Percentiles rank a stretch among this genome's conserved stretches.
These are phyloP conservation scores for Entomortierella chlamydospora DNA, from an alignment of 192 early-diverging fungal species.

Conservation along the genomic window DNA sequence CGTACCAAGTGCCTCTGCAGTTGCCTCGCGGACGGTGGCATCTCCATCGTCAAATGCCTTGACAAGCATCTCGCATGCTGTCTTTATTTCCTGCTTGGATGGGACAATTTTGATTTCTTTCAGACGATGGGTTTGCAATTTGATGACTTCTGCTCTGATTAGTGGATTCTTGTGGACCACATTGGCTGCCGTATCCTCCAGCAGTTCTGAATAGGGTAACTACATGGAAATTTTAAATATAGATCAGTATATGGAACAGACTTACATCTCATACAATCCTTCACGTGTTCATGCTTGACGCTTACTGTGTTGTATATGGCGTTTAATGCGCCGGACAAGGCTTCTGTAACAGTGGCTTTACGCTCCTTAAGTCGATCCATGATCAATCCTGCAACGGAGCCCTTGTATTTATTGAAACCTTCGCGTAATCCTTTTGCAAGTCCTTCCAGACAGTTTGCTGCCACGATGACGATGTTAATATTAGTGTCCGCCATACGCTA, in stretches of 20 bases:
- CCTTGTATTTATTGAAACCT: slow-evolving; percentile 84
- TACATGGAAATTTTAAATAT: slow-evolving; percentile 21
- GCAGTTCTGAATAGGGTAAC: slow-evolving; percentile 70
- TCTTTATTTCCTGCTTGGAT: slow-evolving; percentile 83
- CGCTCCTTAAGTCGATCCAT: slow-evolving; percentile 97
- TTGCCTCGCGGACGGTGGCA: slow-evolving; percentile 83
- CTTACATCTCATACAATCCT: not conserved
- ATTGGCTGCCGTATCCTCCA: slow-evolving; percentile 78
- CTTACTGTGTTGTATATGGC: slow-evolving; percentile 81
- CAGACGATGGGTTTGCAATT: slow-evolving; percentile 80
- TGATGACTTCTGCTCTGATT: slow-evolving; percentile 80
- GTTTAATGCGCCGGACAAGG: slow-evolving; percentile 82
- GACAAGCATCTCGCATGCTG: slow-evolving; percentile 79
- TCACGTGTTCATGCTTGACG: not conserved
- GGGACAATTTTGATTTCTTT: slow-evolving; percentile 77
- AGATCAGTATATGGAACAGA: too few species aligned
- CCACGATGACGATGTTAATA: slow-evolving; percentile 82
- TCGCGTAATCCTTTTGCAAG: slow-evolving; percentile 83
- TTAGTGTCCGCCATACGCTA: slow-evolving; percentile 88
- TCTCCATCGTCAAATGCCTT: slow-evolving; percentile 88
- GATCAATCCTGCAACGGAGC: slow-evolving; percentile 73
- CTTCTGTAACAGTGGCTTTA: slow-evolving; percentile 89
- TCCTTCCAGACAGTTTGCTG: slow-evolving; percentile 85
- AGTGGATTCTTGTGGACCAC: slow-evolving; percentile 95
- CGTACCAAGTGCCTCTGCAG: slow-evolving; percentile 88